These are phyloP conservation scores for Sphaerobolus stellatus DNA, from an alignment of 1,284 basidiomycete genomes.

Conservation along the genomic window DNA sequence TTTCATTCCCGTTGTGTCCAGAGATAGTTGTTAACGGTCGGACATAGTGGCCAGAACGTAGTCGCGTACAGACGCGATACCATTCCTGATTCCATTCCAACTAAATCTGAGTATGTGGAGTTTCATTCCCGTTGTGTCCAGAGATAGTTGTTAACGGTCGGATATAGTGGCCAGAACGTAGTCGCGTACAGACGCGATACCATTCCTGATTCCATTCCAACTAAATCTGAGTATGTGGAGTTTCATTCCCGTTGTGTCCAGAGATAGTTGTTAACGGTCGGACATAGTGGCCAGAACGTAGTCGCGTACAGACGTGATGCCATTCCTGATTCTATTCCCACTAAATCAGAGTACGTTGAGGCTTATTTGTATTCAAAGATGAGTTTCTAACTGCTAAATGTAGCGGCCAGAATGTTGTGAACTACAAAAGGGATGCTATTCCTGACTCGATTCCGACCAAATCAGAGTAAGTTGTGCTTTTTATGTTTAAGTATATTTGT, in stretches of 20 bases:
- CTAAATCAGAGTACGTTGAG: not conserved
- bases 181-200: not conserved
- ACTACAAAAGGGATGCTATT: not conserved
- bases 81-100: not conserved
- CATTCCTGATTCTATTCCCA: slow-evolving; percentile 2
- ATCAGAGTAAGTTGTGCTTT: slow-evolving; percentile 1
- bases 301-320: not conserved
- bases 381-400: not conserved
- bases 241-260: not conserved
- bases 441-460: slow-evolving; percentile 3
- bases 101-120: not conserved
- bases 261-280: not conserved
- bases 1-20: no score
- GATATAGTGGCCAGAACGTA: not conserved
- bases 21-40: no score
- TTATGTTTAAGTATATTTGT: not conserved
- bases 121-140: not conserved
- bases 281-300: not conserved
- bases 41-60: not conserved
- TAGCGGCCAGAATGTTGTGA: not conserved
- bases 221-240: not conserved
- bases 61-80: not conserved
- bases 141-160: not conserved
- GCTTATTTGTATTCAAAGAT: not conserved
- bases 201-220: not conserved